Evolutionary conservation across 2,329 filamentous ascomycete genomes (phyloP), one percentile per base, ranked within the genome.

Genomic region (Neospermospora avenae): DNA sequence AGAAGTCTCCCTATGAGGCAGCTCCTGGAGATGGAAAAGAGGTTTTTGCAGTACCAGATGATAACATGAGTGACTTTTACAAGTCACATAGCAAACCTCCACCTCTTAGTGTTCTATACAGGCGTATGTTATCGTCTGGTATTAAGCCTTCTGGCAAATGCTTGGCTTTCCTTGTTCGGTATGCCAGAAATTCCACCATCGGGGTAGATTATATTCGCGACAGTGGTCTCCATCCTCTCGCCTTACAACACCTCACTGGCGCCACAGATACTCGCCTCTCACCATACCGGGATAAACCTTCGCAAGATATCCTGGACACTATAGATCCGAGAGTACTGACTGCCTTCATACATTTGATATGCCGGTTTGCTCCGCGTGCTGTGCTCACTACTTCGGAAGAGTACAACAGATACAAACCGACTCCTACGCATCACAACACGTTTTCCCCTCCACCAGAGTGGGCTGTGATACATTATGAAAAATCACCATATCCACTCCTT

Each of bases 61-160:
- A 76, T 72, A 89, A 80, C 72, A 80, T 79, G 68, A 88, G 79
- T 60, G 81, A 86, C n/a, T 83, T 86, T 57, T 88, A 89, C 59
- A 84, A 83, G 65, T 80, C 84, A 41, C 79, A 84, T n/a, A 75
- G 85, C 45, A 76, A 78, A 14, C 84, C 88, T 1, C 89, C 89
- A 2, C 80, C 77, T 1, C 74, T 85, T 11, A 73, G 78, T 4
- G 77, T 82, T 54, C 76, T 93, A 3, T 88, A 87, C 60, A 69
- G 77, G 11, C 76, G 79, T 44, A 89, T 92, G 84, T 61, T 75
- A 13, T 70, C 69, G 1, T 75, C 77, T 1, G 77, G 79, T 0
- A 69, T 87, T 20, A 73, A 70, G 6, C 82, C 85, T 0, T 69
- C 74, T 3, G 78, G 77, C 1, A 71, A 75, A 42, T 83, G 81